Base-by-base conservation (phyloP, 2,329 filamentous ascomycete species). In the Colletotrichum sp. region DNA sequence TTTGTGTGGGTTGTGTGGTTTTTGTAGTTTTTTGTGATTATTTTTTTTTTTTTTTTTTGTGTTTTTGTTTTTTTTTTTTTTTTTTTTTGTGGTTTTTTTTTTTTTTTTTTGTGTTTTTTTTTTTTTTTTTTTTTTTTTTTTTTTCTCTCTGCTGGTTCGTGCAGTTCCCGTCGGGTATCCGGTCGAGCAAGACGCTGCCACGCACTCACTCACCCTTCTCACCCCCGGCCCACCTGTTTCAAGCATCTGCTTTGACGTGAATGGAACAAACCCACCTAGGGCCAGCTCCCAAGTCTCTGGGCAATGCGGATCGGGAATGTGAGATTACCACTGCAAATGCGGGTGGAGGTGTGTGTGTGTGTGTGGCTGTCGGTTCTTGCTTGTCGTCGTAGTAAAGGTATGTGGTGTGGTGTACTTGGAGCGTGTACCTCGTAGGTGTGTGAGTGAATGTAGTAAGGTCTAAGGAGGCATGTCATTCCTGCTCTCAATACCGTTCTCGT, bases 161-260 rank as follows among this genome's bases (percentile, higher is more conserved):
- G 43, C n/a, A 48, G 43, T 48, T 68, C 36, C 28, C 67, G 67
- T 52, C 69, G 62, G 73, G 73, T 34, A 67, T 63, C 43, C 43
- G 58, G 73, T 58, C 62, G 21, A 72, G 61, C 34, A 70, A 66
- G 69, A 75, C 21, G 62, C 63, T 73, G 73, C 73, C 73, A 75
- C 73, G 69, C 69, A 75, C 69, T 71, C 56, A 43, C 26, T 48
- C 26, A 36, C 58, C 16, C 58, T 21, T n/a, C 65, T 28, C 64
- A 34, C 71, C 69, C 43, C 56, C 43, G 43, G 69, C 63, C 73
- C 69, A 75, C 73, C 56, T 73, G 73, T 75, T 75, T 75, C 73
- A 75, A 72, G 69, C 69, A 75, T 68, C 69, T 75, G 73, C 73
- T 75, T 75, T 75, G 73, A 75, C 73, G 56, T 72, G 73, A 61